Percentiles rank a stretch among this genome's conserved stretches.
phyloP scores from a whole-genome alignment of 345 rosid genomes.

The Psidium friedrichsthalianum region DNA sequence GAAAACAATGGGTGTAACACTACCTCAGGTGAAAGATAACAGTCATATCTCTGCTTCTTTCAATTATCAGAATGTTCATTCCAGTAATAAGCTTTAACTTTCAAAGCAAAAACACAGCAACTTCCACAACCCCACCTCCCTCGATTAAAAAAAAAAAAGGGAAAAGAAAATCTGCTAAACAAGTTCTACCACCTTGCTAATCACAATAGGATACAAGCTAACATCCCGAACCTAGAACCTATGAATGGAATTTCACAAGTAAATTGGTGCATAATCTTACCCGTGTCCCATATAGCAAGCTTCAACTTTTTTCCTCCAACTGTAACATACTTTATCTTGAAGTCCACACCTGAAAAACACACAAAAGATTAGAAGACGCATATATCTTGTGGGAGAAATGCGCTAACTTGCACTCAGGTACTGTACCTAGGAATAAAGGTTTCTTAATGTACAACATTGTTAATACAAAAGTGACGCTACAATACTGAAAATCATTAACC shows the following conservation, averaged over 20 bases:
- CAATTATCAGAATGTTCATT: background rate
- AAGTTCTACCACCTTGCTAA: background rate
- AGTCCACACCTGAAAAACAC: slow-evolving; percentile 66
- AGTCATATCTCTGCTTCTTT: background rate
- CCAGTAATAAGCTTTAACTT: background rate
- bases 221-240: background rate
- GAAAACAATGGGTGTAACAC: background rate
- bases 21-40: background rate
- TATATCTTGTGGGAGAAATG: background rate
- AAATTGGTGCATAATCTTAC: slow-evolving; percentile 8
- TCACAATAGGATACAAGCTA: background rate
- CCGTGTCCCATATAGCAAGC: slow-evolving; percentile 98
- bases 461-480: background rate
- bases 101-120: background rate
- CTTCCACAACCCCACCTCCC: background rate
- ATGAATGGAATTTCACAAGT: background rate
- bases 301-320: slow-evolving; percentile 76
- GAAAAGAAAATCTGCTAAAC: background rate
- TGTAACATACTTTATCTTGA: slow-evolving; percentile 73
- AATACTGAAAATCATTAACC: background rate
- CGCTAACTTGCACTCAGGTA: background rate
- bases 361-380: background rate
- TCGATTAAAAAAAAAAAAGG: background rate
- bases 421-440: background rate
- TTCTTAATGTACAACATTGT: background rate